Base-by-base conservation (phyloP, 1,139 yeast genomes). In the Saccharomycopsis hybrid region DNA sequence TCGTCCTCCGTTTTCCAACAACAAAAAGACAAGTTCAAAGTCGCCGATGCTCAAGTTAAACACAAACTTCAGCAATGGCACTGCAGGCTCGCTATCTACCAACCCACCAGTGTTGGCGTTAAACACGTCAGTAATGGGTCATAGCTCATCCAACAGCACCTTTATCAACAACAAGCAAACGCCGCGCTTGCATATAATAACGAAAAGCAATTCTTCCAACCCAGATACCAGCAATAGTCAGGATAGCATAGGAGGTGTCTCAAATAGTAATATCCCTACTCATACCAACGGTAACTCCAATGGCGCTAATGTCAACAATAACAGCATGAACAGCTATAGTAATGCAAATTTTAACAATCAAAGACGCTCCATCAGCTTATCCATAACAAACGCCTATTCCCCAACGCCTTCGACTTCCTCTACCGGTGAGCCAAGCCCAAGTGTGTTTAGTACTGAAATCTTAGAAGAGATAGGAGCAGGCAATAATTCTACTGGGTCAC, bases 391-490 rank as follows among this genome's bases (percentile, higher is more conserved):
- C n/a, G 53, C 58, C n/a, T 56, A 53, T 37, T 54, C 57, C 1
- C 51, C 56, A 5, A 58, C 64, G 1, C 49, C 49, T n/a, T 48
- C 53, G 4, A 53, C 60, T 1, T 57, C 62, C 1, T 48, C 52
- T 9, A 53, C 59, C 1, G 59, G 62, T 29, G 64, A 60, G 11
- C 55, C 47, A 4, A 59, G 65, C 36, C 36, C 56, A 9, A 63
- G 67, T n/a, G 52, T 65, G 43, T 66, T 66, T 52, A 62, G 66
- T 39, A 68, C 69, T 1, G 72, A 66, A 57, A 63, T 68, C 41
- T 60, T 67, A 41, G 70, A 69, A 1, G 70, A 67, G 28, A 59
- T 67, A 46, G 68, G 65, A 13, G 58, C 55, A n/a, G n/a, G n/a
- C 1, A 18, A 49, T 43, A 44, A 45, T 41, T 43, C 47, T 33